Evolutionary conservation across 257 asterid species (phyloP).

Genomic region (Salvia splendens): DNA sequence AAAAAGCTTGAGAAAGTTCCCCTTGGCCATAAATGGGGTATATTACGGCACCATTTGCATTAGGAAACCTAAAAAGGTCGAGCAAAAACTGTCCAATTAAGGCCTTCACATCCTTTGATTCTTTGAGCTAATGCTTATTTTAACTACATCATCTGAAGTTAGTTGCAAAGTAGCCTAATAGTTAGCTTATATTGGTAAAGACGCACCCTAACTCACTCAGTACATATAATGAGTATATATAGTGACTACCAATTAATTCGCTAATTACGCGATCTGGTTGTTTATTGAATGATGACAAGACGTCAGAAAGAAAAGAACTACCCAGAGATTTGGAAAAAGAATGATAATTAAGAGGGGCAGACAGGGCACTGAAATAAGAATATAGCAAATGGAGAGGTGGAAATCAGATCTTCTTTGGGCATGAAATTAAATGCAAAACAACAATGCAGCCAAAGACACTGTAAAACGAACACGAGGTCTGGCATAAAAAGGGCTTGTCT

Average conservation of each 20-base stretch:
- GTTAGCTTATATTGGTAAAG: constrained; percentile 6
- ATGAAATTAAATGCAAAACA: neutral
- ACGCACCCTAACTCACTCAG: neutral
- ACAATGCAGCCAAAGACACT: neutral
- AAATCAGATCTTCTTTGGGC: neutral
- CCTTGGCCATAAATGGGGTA: constrained; percentile 95
- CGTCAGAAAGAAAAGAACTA: neutral
- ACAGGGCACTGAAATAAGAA: constrained; percentile 12
- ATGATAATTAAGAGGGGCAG: too few species aligned
- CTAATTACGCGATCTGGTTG: neutral
- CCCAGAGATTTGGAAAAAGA: neutral
- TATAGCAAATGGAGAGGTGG: neutral
- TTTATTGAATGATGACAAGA: neutral
- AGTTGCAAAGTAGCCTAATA: constrained; percentile 15
- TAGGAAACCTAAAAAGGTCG: constrained; percentile 65
- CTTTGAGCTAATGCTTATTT: constrained; percentile 25
- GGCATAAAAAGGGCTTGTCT: neutral
- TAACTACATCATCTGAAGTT: constrained; percentile 11
- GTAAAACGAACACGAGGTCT: neutral
- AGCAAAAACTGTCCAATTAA: constrained; percentile 23
- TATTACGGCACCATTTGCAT: constrained; percentile 88
- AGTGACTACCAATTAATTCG: neutral
- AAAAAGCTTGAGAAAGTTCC: constrained; percentile 91
- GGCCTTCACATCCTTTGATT: constrained; percentile 12
- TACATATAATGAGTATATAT: neutral